These are phyloP conservation scores for Hyparrhenia diplandra DNA, from an alignment of 176 grass and related monocot species.

Conservation along the genomic window DNA sequence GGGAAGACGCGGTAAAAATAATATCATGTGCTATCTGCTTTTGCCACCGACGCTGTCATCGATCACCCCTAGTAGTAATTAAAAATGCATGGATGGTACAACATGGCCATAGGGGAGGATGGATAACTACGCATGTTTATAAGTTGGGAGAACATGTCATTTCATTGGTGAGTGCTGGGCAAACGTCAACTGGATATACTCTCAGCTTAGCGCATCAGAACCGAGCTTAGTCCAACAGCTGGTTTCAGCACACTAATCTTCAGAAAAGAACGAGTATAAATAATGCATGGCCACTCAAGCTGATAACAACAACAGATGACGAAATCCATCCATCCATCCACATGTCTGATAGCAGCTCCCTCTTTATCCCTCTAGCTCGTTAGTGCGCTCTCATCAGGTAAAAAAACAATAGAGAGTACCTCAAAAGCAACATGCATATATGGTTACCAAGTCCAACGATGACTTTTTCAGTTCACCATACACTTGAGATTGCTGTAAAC, in stretches of 20 bases:
- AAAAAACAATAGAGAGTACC: too few relatives aligned
- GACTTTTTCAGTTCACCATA: not conserved
- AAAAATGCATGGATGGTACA: too few relatives aligned
- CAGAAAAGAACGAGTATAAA: not conserved
- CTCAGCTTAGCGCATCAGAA: slow-evolving; percentile 23
- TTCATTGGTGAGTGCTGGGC: slow-evolving; percentile 20
- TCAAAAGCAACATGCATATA: not conserved
- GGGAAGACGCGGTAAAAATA: slow-evolving; percentile 18
- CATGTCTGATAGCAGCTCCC: not conserved
- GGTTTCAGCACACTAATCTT: too few relatives aligned
- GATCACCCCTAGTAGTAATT: too few relatives aligned
- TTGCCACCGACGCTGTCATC: not conserved
- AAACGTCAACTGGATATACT: slow-evolving; percentile 14
- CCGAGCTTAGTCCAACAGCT: slow-evolving; percentile 23
- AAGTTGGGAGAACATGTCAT: slow-evolving; percentile 10
- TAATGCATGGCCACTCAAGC: not conserved
- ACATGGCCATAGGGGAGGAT: not conserved
- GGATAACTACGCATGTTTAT: not conserved
- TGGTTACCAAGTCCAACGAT: not conserved
- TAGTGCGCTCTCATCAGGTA: not conserved
- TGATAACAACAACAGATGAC: not conserved
- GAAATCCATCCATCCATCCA: slow-evolving; percentile 5
- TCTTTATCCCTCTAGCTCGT: too few relatives aligned
- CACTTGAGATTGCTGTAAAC: not conserved
- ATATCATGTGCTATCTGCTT: too few relatives aligned